phyloP scores from a whole-genome alignment of 106 monocot genomes.

The Dendrobium chrysotoxum region DNA sequence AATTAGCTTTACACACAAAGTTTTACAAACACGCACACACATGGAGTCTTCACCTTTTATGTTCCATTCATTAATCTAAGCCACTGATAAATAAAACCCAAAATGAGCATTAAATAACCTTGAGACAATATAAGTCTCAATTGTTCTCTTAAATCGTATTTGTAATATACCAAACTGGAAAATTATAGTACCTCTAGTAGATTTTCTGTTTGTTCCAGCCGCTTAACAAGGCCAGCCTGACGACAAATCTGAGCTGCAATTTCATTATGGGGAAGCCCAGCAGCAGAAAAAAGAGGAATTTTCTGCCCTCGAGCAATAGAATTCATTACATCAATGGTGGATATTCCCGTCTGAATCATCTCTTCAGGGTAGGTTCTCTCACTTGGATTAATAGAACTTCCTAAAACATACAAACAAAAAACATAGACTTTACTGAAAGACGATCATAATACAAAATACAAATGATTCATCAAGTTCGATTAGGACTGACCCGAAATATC shows the following conservation, averaged over 20 bases:
- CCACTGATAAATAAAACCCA: too few relatives aligned
- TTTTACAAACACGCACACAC: too few relatives aligned
- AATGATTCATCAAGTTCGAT: too few relatives aligned
- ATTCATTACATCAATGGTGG: conserved; percentile 99
- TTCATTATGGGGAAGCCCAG: conserved; percentile 97
- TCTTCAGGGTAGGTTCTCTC: conserved; percentile 99
- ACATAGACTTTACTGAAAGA: neutral
- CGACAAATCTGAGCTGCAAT: conserved; percentile 99
- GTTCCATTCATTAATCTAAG: too few relatives aligned
- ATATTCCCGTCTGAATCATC: conserved; percentile 99
- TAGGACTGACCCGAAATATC: conserved; percentile 77
- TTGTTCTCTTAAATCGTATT: too few relatives aligned
- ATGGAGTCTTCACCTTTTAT: too few relatives aligned
- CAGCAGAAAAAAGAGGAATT: conserved; percentile 95
- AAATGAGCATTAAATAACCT: too few relatives aligned
- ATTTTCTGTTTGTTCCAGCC: conserved; percentile 66
- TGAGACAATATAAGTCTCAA: too few relatives aligned
- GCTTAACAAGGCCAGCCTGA: conserved; percentile 96
- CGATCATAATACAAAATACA: neutral
- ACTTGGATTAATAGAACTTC: conserved; percentile 98
- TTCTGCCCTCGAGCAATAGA: conserved; percentile 99
- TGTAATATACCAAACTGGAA: neutral
- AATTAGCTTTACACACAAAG: too few relatives aligned
- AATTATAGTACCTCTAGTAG: conserved; percentile 54
- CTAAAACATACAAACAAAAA: conserved; percentile 24